Evolutionary conservation across 176 grass and related monocot species (phyloP).

Genomic region (Cenchrus fungigraminus): DNA sequence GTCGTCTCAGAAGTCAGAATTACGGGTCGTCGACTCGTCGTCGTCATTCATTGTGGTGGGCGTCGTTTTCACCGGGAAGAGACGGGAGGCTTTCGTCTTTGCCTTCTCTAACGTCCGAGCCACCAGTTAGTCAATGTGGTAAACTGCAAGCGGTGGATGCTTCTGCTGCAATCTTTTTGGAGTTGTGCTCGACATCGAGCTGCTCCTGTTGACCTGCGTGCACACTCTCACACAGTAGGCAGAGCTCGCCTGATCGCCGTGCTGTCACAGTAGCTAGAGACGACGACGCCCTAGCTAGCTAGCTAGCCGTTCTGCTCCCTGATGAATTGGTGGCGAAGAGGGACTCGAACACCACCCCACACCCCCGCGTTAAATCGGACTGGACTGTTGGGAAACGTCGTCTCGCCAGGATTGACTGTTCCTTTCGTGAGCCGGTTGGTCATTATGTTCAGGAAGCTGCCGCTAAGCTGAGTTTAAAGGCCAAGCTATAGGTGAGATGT

Average conservation of each 20-base stretch:
- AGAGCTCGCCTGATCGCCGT: not conserved
- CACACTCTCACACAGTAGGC: too few relatives aligned
- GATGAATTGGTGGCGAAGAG: not conserved
- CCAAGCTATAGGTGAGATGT: slow-evolving; percentile 43
- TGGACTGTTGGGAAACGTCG: slow-evolving; percentile 13
- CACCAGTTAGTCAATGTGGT: slow-evolving; percentile 30
- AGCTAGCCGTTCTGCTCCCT: too few relatives aligned
- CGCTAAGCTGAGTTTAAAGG: slow-evolving; percentile 36
- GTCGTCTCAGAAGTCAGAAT: too few relatives aligned
- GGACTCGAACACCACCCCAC: not conserved
- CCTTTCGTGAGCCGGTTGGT: slow-evolving; percentile 26
- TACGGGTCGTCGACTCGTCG: not conserved
- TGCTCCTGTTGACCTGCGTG: slow-evolving; percentile 21
- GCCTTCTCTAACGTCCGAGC: not conserved
- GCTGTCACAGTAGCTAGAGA: not conserved
- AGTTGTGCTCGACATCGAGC: not conserved
- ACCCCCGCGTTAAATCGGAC: too few relatives aligned
- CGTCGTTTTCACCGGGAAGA: slow-evolving; percentile 32
- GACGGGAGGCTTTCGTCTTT: not conserved
- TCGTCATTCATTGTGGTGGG: not conserved
- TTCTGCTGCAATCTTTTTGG: not conserved
- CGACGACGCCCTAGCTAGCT: too few relatives aligned
- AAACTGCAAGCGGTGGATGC: slow-evolving; percentile 23
- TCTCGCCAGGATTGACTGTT: not conserved
- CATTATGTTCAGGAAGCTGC: not conserved